Percentiles rank a stretch among this genome's conserved stretches.
These are phyloP conservation scores for Pisolithus tinctorius DNA, from an alignment of 768 basidiomycete species.

Conservation along the genomic window DNA sequence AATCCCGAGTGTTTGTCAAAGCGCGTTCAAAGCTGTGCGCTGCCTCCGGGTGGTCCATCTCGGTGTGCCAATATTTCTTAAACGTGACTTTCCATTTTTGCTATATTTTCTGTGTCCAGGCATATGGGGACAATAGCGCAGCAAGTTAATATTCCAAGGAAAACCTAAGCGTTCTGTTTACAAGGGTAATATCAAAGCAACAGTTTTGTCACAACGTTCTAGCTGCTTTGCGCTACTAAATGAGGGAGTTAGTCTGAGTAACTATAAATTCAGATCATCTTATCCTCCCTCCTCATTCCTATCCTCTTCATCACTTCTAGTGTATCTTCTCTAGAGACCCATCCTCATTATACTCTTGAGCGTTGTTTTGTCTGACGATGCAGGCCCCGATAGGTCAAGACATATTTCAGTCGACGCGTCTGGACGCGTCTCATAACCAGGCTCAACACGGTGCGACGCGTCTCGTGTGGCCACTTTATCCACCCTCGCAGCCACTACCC, in stretches of 20 bases:
- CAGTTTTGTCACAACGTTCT: not conserved
- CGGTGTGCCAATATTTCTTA: not conserved
- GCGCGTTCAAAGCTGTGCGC: constrained; percentile 5
- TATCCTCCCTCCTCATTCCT: not conserved
- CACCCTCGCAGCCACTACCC: not conserved
- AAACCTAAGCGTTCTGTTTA: not conserved
- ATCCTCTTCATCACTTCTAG: not conserved
- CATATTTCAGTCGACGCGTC: not conserved
- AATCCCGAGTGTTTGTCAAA: constrained; percentile 4
- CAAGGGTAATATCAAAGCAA: not conserved
- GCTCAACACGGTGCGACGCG: not conserved
- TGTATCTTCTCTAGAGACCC: not conserved
- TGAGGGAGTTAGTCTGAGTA: not conserved
- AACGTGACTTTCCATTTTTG: not conserved
- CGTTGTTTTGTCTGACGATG: not conserved
- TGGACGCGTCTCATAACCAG: not conserved
- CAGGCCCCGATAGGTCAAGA: not conserved
- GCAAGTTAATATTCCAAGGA: not conserved
- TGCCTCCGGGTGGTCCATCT: not conserved
- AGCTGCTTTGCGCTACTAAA: not conserved
- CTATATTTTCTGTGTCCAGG: not conserved
- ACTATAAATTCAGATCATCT: not conserved
- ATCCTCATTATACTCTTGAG: not conserved
- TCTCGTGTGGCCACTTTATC: not conserved
- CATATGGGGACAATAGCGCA: not conserved